These are phyloP conservation scores for Dillenia suffruticosa DNA, from an alignment of 164 flowering plant genomes.

Conservation along the genomic window DNA sequence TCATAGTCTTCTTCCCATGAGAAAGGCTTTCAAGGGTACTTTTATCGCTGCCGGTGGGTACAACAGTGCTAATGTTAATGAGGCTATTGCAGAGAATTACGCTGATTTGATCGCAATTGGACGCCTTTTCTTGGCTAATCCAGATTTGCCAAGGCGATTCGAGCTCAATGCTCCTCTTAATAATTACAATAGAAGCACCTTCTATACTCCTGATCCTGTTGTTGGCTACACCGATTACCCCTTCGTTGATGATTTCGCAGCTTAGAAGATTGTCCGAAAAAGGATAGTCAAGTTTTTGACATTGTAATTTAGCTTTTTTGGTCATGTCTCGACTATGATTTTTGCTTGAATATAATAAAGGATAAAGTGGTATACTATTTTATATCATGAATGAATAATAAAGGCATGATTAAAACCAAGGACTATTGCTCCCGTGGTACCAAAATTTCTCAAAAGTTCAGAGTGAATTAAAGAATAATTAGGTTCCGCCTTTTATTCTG, in stretches of 20 bases:
- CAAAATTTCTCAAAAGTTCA: too few relatives aligned
- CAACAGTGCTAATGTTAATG: conserved; percentile 34
- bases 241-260: conserved; percentile 15
- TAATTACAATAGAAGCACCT: conserved; percentile 28
- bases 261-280: too few relatives aligned
- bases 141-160: conserved; percentile 37
- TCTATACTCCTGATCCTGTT: conserved; percentile 32
- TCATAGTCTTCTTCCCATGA: conserved; percentile 38
- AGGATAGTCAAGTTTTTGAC: too few relatives aligned
- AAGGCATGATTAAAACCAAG: too few relatives aligned
- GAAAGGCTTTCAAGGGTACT: conserved; percentile 43
- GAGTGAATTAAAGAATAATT: too few relatives aligned
- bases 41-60: conserved; percentile 48
- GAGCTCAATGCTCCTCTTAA: conserved; percentile 32
- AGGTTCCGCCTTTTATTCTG: too few relatives aligned
- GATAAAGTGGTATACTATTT: too few relatives aligned
- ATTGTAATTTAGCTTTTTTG: too few relatives aligned
- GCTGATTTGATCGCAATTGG: conserved; percentile 35
- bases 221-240: conserved; percentile 40
- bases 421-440: too few relatives aligned
- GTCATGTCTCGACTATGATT: too few relatives aligned
- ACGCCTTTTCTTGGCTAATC: conserved; percentile 36
- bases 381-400: too few relatives aligned
- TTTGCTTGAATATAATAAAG: too few relatives aligned
- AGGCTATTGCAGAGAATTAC: conserved; percentile 21